Percentiles rank a stretch among this genome's conserved stretches.
These are phyloP conservation scores for Plasmodium gaboni DNA, from an alignment of 169 alveolate species.

Conservation along the genomic window DNA sequence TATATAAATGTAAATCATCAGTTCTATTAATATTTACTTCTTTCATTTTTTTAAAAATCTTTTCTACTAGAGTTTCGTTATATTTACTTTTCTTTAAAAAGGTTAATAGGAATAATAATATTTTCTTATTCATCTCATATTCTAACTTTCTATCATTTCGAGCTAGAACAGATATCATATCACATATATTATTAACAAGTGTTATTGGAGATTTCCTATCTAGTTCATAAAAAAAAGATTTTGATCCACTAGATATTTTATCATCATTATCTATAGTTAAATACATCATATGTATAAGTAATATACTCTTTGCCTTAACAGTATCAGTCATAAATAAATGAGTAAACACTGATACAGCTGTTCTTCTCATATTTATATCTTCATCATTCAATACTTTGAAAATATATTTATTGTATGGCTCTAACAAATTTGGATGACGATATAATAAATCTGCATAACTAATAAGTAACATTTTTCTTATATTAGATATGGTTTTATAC, in stretches of 20 bases:
- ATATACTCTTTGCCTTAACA: constrained; percentile 83
- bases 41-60: constrained; percentile 70
- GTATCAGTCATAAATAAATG: constrained; percentile 88
- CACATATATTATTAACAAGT: constrained; percentile 61
- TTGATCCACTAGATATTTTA: constrained; percentile 81
- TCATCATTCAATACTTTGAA: constrained; percentile 78
- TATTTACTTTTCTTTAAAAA: constrained; percentile 75
- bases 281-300: constrained; percentile 84
- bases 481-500: constrained; percentile 40
- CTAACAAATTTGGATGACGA: constrained; percentile 86
- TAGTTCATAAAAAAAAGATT: constrained; percentile 80
- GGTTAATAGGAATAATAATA: constrained; percentile 28
- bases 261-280: constrained; percentile 81
- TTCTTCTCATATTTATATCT: constrained; percentile 80
- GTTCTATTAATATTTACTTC: constrained; percentile 52
- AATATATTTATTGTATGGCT: constrained; percentile 84
- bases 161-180: constrained; percentile 63
- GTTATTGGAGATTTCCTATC: constrained; percentile 56
- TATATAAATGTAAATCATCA: constrained; percentile 49
- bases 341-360: constrained; percentile 86
- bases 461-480: constrained; percentile 81
- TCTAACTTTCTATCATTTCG: constrained; percentile 36
- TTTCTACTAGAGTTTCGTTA: constrained; percentile 63
- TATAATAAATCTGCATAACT: constrained; percentile 87
- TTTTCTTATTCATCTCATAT: constrained; percentile 55